Conservation (phyloP, 495 filamentous ascomycete species). For the Neurospora sp. region DNA sequence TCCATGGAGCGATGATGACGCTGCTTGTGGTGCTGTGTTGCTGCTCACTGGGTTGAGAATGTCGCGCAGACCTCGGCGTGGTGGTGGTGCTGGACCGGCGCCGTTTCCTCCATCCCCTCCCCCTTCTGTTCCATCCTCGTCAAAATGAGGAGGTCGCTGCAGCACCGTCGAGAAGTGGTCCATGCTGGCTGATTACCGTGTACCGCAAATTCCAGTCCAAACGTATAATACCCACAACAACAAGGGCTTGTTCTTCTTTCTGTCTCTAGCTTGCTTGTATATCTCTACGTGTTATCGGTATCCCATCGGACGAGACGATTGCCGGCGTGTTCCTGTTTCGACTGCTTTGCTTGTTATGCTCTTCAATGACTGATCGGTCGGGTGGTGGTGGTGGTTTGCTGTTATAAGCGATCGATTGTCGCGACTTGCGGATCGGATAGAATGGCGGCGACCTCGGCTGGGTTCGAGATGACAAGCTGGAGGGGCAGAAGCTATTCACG, state of each 20-base stretch:
- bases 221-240: constrained; percentile 2
- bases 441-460: neutral
- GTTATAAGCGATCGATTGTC: neutral
- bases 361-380: neutral
- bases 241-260: neutral
- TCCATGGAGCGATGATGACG: constrained; percentile 16
- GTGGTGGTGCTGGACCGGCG: neutral
- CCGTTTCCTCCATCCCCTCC: constrained; percentile 14
- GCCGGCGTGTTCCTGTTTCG: neutral
- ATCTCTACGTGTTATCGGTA: neutral
- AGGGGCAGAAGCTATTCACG: neutral
- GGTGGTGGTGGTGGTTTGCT: neutral
- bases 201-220: constrained; percentile 9
- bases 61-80: constrained; percentile 26
- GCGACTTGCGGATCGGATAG: neutral
- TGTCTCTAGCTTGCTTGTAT: neutral
- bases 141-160: constrained; percentile 31
- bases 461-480: neutral
- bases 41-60: constrained; percentile 28
- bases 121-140: constrained; percentile 28
- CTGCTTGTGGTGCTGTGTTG: constrained; percentile 11
- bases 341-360: no score
- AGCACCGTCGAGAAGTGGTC: constrained; percentile 39
- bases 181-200: constrained; percentile 13
- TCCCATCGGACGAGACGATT: neutral